Evolutionary conservation across 140 eudicot genomes (phyloP), one percentile per base, ranked within the genome.

Genomic region (Cichorium intybus): DNA sequence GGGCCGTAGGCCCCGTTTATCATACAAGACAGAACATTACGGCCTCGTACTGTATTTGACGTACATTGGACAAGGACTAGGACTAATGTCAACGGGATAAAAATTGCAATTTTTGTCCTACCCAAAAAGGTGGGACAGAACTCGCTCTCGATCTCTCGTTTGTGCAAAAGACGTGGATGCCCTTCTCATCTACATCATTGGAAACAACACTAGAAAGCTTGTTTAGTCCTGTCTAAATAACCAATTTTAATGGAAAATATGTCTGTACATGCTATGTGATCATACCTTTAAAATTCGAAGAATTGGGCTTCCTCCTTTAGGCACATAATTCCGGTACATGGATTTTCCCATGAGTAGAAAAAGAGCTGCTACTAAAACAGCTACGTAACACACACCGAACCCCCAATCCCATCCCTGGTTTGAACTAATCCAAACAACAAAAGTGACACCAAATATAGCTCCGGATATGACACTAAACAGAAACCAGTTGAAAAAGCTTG

Each of bases 401-500:
- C 82, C 82, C 94, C 89, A 82, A 52, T 77, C 83, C 96, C 96
- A 82, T 20, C 96, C 96, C 72, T 52, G 71, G 59, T 82, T 78
- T 6, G 68, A 56, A 51, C 77, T 72, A 23, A 88, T 78, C 87
- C 85, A 85, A 15, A 82, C 94, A n/a, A 88, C 45, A 73, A 88
- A 74, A 6, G 94, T 88, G 34, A 82, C 89, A 11, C 94, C 90
- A 51, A 82, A 75, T 15, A 75, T 29, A 6, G 94, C 83, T 24
- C 94, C 94, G 4, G 50, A 4, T 3, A 83, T 81, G 49, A 80
- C 5, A 50, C 73, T 68, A 18, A 88, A 88, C 72, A 85, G 18
- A 29, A 77, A 49, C 94, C 89, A 88, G 75, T 85, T 88, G 75
- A 85, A 88, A 70, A 45, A 87, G 53, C 87, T 85, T 20, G 96